These are phyloP conservation scores for Falciphora oryzae DNA, from an alignment of 2,329 filamentous ascomycete species.

Conservation along the genomic window DNA sequence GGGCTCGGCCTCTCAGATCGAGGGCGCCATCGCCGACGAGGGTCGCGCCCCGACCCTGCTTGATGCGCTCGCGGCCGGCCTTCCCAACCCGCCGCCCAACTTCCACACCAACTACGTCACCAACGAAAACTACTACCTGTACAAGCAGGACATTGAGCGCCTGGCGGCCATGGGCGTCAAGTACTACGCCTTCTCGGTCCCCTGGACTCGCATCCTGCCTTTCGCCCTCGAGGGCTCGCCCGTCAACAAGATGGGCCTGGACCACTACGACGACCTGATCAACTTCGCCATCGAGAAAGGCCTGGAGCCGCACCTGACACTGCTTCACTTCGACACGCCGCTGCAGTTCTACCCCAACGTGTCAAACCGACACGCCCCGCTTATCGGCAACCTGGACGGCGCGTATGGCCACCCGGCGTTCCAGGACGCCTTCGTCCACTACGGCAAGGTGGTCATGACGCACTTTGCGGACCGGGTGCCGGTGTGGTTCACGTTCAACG, in stretches of 20 bases:
- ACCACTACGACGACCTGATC: conserved; percentile 50
- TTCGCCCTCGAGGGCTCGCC: conserved; percentile 44
- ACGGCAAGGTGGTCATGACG: conserved; percentile 45
- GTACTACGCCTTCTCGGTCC: conserved; percentile 46
- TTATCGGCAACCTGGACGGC: conserved; percentile 35
- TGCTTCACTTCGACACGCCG: conserved; percentile 45
- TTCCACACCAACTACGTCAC: conserved; percentile 29
- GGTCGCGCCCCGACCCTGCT: conserved; percentile 37
- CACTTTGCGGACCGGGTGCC: conserved; percentile 46
- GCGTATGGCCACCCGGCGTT: conserved; percentile 41
- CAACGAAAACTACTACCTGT: conserved; percentile 48
- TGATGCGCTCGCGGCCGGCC: conserved; percentile 27
- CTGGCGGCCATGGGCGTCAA: conserved; percentile 45
- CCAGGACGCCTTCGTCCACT: conserved; percentile 45
- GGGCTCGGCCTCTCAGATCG: conserved; percentile 38
- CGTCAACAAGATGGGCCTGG: conserved; percentile 43
- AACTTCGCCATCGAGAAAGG: conserved; percentile 42
- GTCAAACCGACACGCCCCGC: conserved; percentile 22
- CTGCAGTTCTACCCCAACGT: conserved; percentile 28
- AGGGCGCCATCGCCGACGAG: conserved; percentile 39
- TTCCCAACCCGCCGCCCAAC: conserved; percentile 9
- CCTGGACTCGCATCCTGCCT: conserved; percentile 47
- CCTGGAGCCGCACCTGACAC: conserved; percentile 41
- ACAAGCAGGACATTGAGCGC: conserved; percentile 50
- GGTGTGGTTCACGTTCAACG: conserved; percentile 49